Conservation (phyloP, 2,329 filamentous ascomycete genomes). For the Cercospora sp. region DNA sequence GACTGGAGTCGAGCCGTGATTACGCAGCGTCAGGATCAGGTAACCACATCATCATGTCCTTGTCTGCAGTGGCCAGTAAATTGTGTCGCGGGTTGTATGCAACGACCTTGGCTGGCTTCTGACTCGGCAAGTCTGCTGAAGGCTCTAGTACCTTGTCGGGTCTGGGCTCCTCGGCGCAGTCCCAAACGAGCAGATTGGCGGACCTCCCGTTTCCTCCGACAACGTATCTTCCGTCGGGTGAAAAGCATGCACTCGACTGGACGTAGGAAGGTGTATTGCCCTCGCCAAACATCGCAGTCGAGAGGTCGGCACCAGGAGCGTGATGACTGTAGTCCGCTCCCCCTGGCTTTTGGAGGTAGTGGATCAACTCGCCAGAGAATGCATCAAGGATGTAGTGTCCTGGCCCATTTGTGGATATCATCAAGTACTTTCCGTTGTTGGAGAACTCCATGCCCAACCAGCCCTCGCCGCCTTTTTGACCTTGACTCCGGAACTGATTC, state of each 20-base stretch:
- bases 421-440: slow-evolving; percentile 86
- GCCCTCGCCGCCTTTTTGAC: slow-evolving; percentile 54
- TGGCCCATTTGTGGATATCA: slow-evolving; percentile 78
- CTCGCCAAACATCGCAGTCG: slow-evolving; percentile 44
- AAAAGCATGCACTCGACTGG: slow-evolving; percentile 81
- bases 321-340: slow-evolving; percentile 33
- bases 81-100: slow-evolving; percentile 92
- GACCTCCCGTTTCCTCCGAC: slow-evolving; percentile 69
- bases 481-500: slow-evolving; percentile 50
- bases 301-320: slow-evolving; percentile 42
- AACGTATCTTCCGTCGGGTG: slow-evolving; percentile 85
- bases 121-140: slow-evolving; percentile 63
- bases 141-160: slow-evolving; percentile 64
- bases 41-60: slow-evolving; percentile 60
- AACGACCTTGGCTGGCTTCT: slow-evolving; percentile 68
- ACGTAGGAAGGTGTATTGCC: slow-evolving; percentile 50
- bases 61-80: slow-evolving; percentile 85
- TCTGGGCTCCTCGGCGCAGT: slow-evolving; percentile 60
- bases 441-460: slow-evolving; percentile 96
- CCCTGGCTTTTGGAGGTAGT: slow-evolving; percentile 38
- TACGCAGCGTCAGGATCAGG: slow-evolving; percentile 14
- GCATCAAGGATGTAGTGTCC: slow-evolving; percentile 94
- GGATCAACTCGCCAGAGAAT: slow-evolving; percentile 71
- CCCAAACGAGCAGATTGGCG: slow-evolving; percentile 81
- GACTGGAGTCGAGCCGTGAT: not conserved